Conservation (phyloP, 2,329 filamentous ascomycete genomes). For the Pseudocercospora vitis region DNA sequence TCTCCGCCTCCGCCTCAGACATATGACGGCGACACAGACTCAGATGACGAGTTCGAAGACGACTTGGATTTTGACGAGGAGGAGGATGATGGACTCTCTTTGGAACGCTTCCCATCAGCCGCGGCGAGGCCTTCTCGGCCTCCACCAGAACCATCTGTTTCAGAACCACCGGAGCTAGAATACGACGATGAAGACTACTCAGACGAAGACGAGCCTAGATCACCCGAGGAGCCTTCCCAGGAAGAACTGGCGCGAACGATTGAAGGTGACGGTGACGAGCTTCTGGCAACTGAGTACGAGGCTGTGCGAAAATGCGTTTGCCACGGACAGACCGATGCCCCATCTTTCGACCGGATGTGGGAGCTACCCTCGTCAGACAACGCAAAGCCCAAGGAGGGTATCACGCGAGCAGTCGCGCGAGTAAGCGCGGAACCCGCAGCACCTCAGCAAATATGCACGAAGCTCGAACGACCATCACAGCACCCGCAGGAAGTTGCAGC, state of each 20-base stretch:
- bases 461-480: neutral
- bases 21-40: slow-evolving; percentile 24
- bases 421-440: slow-evolving; percentile 18
- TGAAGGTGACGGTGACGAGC: slow-evolving; percentile 31
- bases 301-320: slow-evolving; percentile 34
- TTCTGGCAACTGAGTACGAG: slow-evolving; percentile 32
- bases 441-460: slow-evolving; percentile 14
- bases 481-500: slow-evolving; percentile 1
- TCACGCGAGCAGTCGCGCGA: slow-evolving; percentile 33
- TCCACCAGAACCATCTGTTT: slow-evolving; percentile 18
- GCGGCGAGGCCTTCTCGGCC: slow-evolving; percentile 19
- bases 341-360: slow-evolving; percentile 35
- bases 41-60: slow-evolving; percentile 27
- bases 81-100: slow-evolving; percentile 29
- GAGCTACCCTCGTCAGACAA: slow-evolving; percentile 30
- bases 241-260: slow-evolving; percentile 30
- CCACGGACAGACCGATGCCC: slow-evolving; percentile 32
- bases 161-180: slow-evolving; percentile 28
- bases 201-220: slow-evolving; percentile 32
- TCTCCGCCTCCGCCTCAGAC: slow-evolving; percentile 29
- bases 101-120: slow-evolving; percentile 34
- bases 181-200: slow-evolving; percentile 29
- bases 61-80: slow-evolving; percentile 30
- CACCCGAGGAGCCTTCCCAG: slow-evolving; percentile 32
- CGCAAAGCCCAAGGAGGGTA: slow-evolving; percentile 23